Evolutionary conservation across 352 stramenopile genomes (phyloP), one percentile per base, ranked within the genome.

Genomic region (Bremia lactucae): DNA sequence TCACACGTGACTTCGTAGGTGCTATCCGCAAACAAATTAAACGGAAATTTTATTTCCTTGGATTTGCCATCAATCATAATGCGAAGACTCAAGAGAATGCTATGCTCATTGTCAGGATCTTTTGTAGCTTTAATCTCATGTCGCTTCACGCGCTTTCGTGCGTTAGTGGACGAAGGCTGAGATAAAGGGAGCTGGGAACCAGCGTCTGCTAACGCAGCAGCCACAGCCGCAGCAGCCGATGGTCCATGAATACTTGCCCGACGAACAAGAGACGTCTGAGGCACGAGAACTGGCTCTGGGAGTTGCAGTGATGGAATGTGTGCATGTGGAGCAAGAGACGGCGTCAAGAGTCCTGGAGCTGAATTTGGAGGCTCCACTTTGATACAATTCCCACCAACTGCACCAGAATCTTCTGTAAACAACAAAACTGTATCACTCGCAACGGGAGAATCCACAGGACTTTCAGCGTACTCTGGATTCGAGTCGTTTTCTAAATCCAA

Each of bases 21-120:
- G 57, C 88, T 94, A 61, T 97, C 91, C 22, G 91, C 81, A 16
- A 97, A 94, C 34, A 97, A 62, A 59, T 97, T 92, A 73, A 97
- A 97, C 11, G 88, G 81, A 67, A 97, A 97, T 72, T 97, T 94
- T 46, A 97, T 95, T 45, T 96, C 93, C 61, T 96, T 93, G n/a
- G 85, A 96, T 60, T 96, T 92, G 57, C 85, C 79, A 50, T 91
- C 75, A 25, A 91, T 79, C 48, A 78, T 83, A 46, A 91, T 80
- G n/a, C 79, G 85, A 26, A 97, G 63, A 39, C 90, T 96, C 34
- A 97, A 36, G 43, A 87, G 40, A 24, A 90, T 87, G 26, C 75
- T 88, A 63, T 89, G 80, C 18, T 81, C 66, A 47, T 81, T 87
- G 36, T 86, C 73, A 0, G 70, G 73, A 37, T 90, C 76, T 55